phyloP scores from a whole-genome alignment of 2,329 filamentous ascomycete species.

The Cercospora sesami region DNA sequence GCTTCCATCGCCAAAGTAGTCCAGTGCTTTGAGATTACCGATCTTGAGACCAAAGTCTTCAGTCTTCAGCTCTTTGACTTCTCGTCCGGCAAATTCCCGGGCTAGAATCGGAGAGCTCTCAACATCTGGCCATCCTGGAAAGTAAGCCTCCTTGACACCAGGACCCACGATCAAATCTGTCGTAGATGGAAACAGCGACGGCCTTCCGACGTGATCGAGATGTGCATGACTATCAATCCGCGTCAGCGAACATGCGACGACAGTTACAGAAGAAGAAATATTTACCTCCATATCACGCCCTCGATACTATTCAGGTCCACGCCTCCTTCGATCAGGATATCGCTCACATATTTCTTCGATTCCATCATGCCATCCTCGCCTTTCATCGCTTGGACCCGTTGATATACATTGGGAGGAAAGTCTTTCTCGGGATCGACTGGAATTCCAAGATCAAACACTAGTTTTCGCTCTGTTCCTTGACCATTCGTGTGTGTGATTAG shows the following conservation, averaged over 20 bases:
- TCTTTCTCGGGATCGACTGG: slow-evolving; percentile 9
- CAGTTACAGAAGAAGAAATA: neutral
- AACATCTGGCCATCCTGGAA: slow-evolving; percentile 47
- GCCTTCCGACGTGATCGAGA: slow-evolving; percentile 32
- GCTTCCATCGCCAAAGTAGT: slow-evolving; percentile 56
- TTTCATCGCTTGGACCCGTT: neutral
- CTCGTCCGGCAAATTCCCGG: slow-evolving; percentile 39
- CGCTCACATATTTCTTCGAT: slow-evolving; percentile 43
- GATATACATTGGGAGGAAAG: neutral
- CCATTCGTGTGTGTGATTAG: neutral
- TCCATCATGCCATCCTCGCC: slow-evolving; percentile 31
- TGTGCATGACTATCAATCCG: slow-evolving; percentile 31
- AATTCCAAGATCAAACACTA: slow-evolving; percentile 2
- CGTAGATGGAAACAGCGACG: slow-evolving; percentile 40
- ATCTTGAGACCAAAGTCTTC: slow-evolving; percentile 38
- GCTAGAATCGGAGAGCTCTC: slow-evolving; percentile 40
- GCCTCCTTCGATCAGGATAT: slow-evolving; percentile 40
- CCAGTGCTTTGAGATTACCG: slow-evolving; percentile 45
- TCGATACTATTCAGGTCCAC: slow-evolving; percentile 34
- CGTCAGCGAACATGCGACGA: neutral
- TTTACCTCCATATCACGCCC: slow-evolving; percentile 34
- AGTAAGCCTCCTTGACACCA: slow-evolving; percentile 42
- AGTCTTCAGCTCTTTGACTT: slow-evolving; percentile 36
- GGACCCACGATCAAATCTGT: slow-evolving; percentile 48
- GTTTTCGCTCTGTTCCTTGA: neutral